Evolutionary conservation across 371 early-diverging fungal species (phyloP), one percentile per base, ranked within the genome.

Genomic region (Fennellomyces sp.): DNA sequence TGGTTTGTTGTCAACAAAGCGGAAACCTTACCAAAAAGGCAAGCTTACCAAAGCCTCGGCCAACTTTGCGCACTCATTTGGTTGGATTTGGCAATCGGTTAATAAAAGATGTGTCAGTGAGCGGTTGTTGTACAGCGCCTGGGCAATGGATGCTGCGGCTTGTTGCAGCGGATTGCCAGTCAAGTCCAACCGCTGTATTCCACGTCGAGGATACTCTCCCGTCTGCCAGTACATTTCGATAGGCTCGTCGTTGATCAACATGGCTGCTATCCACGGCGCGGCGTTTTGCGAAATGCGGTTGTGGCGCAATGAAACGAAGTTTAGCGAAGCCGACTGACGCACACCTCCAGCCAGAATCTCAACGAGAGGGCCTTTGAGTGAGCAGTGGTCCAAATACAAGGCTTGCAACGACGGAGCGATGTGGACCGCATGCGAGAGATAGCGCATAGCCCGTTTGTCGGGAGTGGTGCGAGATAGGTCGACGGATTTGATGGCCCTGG

Each of bases 351-450:
- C 82, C 68, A 89, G 61, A 4, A 75, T 58, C 56, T 86, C 84
- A 26, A 88, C 61, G n/a, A 75, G 53, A 25, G 73, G 59, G 2
- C 82, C 73, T 26, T 78, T 80, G 26, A 88, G 56, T 13, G 74
- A 69, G 57, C 88, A 89, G 5, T 77, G 70, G 62, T 90, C 85
- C 60, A 91, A 62, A 48, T 71, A 76, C 13, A 91, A 60, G 2
- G 68, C 76, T 26, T 78, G 73, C 2, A 91, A 61, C 12, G 80
- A 71, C 1, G 81, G 68, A 21, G 81, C 78, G 48, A 63, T 23
- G n/a, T 59, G 51, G 23, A 90, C 58, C 0, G 86, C 86, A 58
- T 86, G 86, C 5, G 81, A 70, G 11, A 91, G 56, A 56, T 82
- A 88, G 11, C 81, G 72, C 31, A 82, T 58, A 6, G 84, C 76